Conservation (phyloP, 148 eudicot genomes). For the Rhododendron simsii region DNA sequence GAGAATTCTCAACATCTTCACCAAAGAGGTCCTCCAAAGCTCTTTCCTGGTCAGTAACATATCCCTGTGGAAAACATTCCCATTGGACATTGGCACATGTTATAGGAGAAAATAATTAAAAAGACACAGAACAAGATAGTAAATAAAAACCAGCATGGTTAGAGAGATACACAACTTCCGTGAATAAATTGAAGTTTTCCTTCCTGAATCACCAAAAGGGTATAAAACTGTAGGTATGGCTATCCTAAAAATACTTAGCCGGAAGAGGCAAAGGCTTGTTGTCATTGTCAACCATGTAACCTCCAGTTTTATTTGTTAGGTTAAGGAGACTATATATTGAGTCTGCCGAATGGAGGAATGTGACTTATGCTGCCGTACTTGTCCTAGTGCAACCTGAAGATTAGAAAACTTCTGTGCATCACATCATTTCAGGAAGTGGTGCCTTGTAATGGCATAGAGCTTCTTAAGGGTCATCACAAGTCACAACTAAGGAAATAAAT, state of each 20-base stretch:
- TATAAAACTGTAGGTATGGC: background rate
- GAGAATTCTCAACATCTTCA: constrained; percentile 58
- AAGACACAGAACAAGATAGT: background rate
- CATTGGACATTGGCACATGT: background rate
- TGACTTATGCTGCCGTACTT: background rate
- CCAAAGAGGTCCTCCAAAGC: constrained; percentile 78
- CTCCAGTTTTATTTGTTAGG: background rate
- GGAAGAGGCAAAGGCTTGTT: background rate
- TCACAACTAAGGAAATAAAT: background rate
- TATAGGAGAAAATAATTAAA: background rate
- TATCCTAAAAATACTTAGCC: background rate
- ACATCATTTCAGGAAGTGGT: background rate
- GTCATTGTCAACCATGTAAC: background rate
- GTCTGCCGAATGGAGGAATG: background rate
- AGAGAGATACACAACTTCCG: background rate
- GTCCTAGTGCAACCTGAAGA: background rate
- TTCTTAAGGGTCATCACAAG: background rate
- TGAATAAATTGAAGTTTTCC: background rate
- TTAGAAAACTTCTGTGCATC: background rate
- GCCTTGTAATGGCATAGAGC: background rate
- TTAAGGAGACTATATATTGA: background rate
- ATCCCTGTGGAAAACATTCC: constrained; percentile 39
- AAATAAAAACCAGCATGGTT: background rate
- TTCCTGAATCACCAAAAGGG: background rate
- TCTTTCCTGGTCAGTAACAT: constrained; percentile 74